phyloP scores from a whole-genome alignment of 805 yeast species.

The Starmerella apis region DNA sequence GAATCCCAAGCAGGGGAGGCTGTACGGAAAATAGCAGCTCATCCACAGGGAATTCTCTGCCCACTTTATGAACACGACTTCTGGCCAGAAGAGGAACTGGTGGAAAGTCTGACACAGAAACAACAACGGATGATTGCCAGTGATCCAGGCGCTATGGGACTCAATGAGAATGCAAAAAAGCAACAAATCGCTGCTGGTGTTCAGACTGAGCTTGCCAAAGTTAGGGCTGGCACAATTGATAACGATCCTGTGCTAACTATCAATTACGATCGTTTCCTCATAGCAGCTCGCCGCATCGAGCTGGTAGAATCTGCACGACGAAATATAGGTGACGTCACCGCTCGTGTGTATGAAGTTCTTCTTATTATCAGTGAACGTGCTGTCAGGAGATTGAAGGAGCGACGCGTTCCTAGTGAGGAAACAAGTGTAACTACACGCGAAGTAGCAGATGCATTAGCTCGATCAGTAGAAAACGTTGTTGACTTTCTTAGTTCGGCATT shows the following conservation, averaged over 20 bases:
- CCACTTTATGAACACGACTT: conserved; percentile 26
- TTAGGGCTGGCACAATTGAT: neutral
- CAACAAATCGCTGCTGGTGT: conserved; percentile 20
- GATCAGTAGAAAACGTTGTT: neutral
- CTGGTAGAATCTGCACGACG: conserved; percentile 53
- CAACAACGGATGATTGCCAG: conserved; percentile 30
- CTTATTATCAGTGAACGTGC: conserved; percentile 46
- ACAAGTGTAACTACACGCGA: conserved; percentile 21
- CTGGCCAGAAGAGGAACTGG: conserved; percentile 26
- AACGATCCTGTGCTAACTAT: conserved; percentile 37
- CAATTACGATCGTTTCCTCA: conserved; percentile 56
- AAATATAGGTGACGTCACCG: conserved; percentile 58
- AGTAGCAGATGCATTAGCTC: conserved; percentile 13
- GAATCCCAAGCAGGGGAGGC: conserved; percentile 35
- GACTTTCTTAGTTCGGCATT: conserved; percentile 18
- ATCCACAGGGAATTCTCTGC: neutral
- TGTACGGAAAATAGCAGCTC: neutral
- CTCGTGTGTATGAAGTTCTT: conserved; percentile 51
- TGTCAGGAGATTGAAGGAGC: conserved; percentile 12
- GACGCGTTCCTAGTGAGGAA: conserved; percentile 28
- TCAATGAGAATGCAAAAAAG: conserved; percentile 44
- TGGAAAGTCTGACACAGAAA: conserved; percentile 18
- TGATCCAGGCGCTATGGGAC: conserved; percentile 50
- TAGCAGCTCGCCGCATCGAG: conserved; percentile 53
- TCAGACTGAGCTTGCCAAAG: conserved; percentile 13